phyloP scores from a whole-genome alignment of 257 asterid genomes.

The Mentha longifolia region DNA sequence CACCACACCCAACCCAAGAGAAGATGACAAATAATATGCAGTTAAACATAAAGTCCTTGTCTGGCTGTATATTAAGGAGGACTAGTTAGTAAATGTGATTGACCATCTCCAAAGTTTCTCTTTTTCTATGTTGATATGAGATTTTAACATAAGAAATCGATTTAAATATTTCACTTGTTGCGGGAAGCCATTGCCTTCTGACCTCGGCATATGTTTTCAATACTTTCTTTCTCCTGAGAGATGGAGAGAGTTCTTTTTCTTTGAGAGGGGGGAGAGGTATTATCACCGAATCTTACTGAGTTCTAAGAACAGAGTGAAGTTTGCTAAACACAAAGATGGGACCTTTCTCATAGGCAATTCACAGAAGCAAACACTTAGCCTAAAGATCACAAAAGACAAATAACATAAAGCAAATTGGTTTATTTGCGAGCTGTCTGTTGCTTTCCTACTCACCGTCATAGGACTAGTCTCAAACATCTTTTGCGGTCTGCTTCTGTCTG shows the following conservation, averaged over 20 bases:
- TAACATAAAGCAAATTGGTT: conserved; percentile 13
- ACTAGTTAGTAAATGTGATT: not conserved
- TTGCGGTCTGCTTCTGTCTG: conserved; percentile 71
- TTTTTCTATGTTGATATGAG: conserved; percentile 4
- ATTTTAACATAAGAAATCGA: conserved; percentile 2
- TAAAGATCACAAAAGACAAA: conserved; percentile 13
- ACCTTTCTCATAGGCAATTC: not conserved
- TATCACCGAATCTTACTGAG: not conserved
- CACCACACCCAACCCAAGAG: conserved; percentile 7
- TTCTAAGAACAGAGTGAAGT: not conserved
- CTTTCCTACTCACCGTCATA: conserved; percentile 56
- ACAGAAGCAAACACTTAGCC: conserved; percentile 24
- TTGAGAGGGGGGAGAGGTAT: not conserved
- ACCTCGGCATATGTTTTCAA: conserved; percentile 5
- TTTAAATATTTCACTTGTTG: not conserved
- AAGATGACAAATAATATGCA: not conserved
- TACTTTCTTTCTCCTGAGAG: conserved; percentile 2
- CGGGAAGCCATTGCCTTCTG: not conserved
- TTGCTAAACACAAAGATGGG: conserved; percentile 16
- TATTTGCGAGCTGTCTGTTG: conserved; percentile 14
- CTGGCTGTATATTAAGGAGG: not conserved
- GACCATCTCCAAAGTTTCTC: not conserved
- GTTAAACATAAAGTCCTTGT: conserved; percentile 7
- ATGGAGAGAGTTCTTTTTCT: not conserved
- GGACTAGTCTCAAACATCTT: conserved; percentile 71